phyloP scores from a whole-genome alignment of 352 stramenopile species.

The Globisporangium nagaii region DNA sequence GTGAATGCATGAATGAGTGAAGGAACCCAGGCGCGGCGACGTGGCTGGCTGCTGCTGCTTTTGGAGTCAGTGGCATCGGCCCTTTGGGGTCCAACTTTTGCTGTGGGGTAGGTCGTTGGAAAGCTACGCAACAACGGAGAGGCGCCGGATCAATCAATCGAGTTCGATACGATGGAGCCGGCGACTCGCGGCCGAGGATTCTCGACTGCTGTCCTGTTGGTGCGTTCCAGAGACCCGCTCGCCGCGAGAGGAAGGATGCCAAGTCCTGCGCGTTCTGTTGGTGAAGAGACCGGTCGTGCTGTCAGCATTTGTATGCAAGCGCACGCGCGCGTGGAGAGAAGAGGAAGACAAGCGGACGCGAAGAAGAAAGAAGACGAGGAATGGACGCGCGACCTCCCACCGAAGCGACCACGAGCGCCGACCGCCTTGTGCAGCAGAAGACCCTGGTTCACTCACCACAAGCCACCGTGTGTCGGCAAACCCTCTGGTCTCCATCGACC shows the following conservation, averaged over 20 bases:
- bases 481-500: not conserved
- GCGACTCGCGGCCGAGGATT: slow-evolving; percentile 10
- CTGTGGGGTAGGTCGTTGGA: slow-evolving; percentile 13
- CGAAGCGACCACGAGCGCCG: not conserved
- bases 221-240: slow-evolving; percentile 7
- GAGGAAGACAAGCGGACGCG: not conserved
- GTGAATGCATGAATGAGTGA: slow-evolving; percentile 19
- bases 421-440: not conserved
- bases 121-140: slow-evolving; percentile 9
- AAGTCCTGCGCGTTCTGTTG: slow-evolving; percentile 7
- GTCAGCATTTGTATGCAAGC: slow-evolving; percentile 7
- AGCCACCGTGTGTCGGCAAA: not conserved
- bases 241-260: not conserved
- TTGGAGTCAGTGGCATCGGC: slow-evolving; percentile 6
- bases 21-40: slow-evolving; percentile 4
- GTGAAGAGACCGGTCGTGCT: slow-evolving; percentile 5
- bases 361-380: slow-evolving; percentile 1
- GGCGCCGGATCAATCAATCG: not conserved
- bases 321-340: not conserved
- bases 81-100: slow-evolving; percentile 1
- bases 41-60: slow-evolving; percentile 1
- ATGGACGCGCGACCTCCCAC: not conserved
- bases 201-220: slow-evolving; percentile 18
- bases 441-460: too few species aligned
- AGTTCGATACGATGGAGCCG: slow-evolving; percentile 3